A percentile compares a stretch with the other conserved stretches of the same genome.
Conservation (phyloP, 345 rosid species). For the Gossypium raimondii region DNA sequence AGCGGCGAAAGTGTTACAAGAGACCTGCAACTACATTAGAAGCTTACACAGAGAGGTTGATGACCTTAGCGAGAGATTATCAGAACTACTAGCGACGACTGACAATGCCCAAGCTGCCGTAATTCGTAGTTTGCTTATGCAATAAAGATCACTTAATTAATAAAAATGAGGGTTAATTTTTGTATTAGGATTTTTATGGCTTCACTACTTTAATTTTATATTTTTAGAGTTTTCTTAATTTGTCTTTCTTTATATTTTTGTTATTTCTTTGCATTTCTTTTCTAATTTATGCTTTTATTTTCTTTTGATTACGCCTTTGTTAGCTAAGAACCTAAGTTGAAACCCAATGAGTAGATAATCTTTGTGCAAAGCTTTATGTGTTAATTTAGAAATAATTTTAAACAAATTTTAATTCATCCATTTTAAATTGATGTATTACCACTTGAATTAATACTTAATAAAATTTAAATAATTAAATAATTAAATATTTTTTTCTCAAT, state of each 20-base stretch:
- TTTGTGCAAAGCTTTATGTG: conserved; percentile 17
- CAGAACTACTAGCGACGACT: conserved; percentile 61
- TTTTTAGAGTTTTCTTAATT: background rate
- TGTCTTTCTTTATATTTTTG: background rate
- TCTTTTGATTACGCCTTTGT: conserved; percentile 4
- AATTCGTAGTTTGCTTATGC: conserved; percentile 60
- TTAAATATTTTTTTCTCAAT: background rate
- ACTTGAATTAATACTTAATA: too few relatives aligned
- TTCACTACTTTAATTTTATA: too few relatives aligned
- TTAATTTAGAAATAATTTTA: background rate
- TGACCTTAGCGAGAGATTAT: conserved; percentile 70
- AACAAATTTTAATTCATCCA: too few relatives aligned
- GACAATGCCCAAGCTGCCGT: conserved; percentile 77
- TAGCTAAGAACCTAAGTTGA: background rate
- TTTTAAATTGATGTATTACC: too few relatives aligned
- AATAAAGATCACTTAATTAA: conserved; percentile 29
- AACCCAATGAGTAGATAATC: conserved; percentile 16
- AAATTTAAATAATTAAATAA: conserved; percentile 6
- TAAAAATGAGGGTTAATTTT: background rate
- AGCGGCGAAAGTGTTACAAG: conserved; percentile 64
- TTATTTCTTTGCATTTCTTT: background rate
- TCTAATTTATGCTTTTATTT: background rate
- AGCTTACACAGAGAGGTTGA: conserved; percentile 74
- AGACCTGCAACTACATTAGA: conserved; percentile 80
- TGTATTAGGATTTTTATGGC: background rate